phyloP scores from a whole-genome alignment of 208 protist genomes.

The Tetramitus jugosus region DNA sequence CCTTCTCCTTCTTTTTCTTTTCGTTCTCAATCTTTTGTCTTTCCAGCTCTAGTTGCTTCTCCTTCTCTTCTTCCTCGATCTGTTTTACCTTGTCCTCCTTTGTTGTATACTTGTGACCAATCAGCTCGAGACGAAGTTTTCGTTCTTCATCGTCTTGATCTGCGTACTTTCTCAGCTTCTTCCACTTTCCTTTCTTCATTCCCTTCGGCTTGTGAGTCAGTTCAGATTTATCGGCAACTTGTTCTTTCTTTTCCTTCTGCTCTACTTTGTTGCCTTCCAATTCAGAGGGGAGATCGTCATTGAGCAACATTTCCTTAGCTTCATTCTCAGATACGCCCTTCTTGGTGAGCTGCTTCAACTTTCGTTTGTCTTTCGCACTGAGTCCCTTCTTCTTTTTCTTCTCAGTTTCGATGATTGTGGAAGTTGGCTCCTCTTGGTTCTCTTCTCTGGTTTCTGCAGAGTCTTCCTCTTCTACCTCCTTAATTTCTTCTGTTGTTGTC shows the following conservation, averaged over 20 bases:
- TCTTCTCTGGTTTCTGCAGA: too few species aligned
- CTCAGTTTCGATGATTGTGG: conserved; percentile 21
- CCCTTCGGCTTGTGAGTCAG: conserved; percentile 6
- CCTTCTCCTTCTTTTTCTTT: conserved; percentile 11
- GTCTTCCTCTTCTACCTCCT: conserved; percentile 24
- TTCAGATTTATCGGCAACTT: neutral
- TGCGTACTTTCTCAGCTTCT: conserved; percentile 38
- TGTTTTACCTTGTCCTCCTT: conserved; percentile 24
- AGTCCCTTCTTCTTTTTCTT: conserved; percentile 24
- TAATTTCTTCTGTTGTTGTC: conserved; percentile 14
- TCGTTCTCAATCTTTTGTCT: neutral
- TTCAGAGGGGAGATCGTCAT: neutral
- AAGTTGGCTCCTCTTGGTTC: conserved; percentile 6
- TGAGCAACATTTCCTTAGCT: neutral
- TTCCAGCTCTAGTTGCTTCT: neutral
- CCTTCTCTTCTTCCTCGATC: conserved; percentile 20
- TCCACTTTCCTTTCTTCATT: conserved; percentile 33
- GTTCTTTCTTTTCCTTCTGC: conserved; percentile 30
- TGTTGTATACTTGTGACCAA: conserved; percentile 34
- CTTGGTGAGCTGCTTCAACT: conserved; percentile 16
- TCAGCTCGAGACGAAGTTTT: conserved; percentile 37
- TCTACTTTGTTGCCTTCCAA: conserved; percentile 20
- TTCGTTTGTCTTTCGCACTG: conserved; percentile 22
- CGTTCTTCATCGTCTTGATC: conserved; percentile 60
- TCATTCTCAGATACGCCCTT: conserved; percentile 18